phyloP scores from a whole-genome alignment of 108 stramenopile species.

The Licmophora abbreviata region DNA sequence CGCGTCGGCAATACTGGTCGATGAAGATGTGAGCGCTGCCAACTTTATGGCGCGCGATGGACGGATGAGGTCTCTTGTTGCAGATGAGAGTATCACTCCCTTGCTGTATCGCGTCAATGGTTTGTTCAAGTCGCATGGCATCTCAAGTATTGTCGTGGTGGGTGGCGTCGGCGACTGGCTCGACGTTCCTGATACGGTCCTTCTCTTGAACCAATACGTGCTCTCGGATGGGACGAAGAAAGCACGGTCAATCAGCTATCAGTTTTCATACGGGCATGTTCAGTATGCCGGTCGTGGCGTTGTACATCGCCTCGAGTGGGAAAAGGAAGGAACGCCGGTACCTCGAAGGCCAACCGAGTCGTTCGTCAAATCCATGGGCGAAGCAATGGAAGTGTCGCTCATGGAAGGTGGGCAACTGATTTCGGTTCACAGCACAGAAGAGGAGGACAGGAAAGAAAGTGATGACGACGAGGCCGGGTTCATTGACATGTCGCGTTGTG shows the following conservation, averaged over 20 bases:
- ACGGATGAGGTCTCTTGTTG: constrained; percentile 87
- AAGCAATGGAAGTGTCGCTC: constrained; percentile 17
- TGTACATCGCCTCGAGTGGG: constrained; percentile 82
- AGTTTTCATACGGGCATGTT: constrained; percentile 85
- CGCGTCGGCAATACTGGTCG: constrained; percentile 71
- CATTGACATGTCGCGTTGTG: constrained; percentile 74
- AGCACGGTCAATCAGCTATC: constrained; percentile 67
- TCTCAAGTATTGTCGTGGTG: constrained; percentile 91
- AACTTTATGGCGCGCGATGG: constrained; percentile 96
- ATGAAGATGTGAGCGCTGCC: constrained; percentile 93
- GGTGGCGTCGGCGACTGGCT: constrained; percentile 97
- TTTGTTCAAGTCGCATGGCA: constrained; percentile 49
- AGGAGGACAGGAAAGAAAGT: constrained; percentile 11
- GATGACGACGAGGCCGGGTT: constrained; percentile 68
- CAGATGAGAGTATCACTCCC: constrained; percentile 92
- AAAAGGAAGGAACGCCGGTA: constrained; percentile 37
- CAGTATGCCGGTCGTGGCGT: constrained; percentile 86
- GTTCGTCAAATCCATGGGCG: constrained; percentile 8
- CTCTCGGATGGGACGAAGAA: constrained; percentile 75
- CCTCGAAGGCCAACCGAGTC: constrained; percentile 31
- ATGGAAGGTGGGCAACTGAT: constrained; percentile 45
- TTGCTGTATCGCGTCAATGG: constrained; percentile 87
- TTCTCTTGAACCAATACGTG: constrained; percentile 85
- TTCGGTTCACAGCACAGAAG: background rate
- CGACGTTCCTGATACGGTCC: constrained; percentile 85